Evolutionary conservation across 306 rosid species (phyloP), one percentile per base, ranked within the genome.

Genomic region (Pyrus betulifolia): DNA sequence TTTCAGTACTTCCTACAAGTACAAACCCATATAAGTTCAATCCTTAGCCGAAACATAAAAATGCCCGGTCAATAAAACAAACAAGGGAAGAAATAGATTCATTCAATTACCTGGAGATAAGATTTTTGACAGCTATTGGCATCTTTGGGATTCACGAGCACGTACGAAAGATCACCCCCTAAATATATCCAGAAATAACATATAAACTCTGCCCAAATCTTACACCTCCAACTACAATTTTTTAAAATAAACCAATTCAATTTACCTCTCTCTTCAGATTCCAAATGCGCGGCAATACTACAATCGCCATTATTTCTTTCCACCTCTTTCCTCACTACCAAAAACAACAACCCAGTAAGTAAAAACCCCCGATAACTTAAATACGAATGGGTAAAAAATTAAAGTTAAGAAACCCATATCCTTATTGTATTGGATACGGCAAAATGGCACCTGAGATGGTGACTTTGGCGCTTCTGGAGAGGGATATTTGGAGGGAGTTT

Each of bases 101-200:
- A 49, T 7, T 11, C 10, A 75, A 67, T 71, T 79, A 93, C 98
- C 97, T 91, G 91, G 67, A 91, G 89, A 84, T 88, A 82, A 42
- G 83, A 79, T 76, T 85, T 90, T 81, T 71, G 72, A 68, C 63
- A 38, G 54, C 55, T 55, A 44, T 86, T 87, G 35, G 57, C 75
- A 80, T 91, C 91, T 66, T 91, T 91, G 33, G 98, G 96, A 88
- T 85, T 93, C 78, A 85, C 79, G 46, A 93, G 88, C 84, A 88
- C 69, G 40, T 88, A 84, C 19, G 61, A 77, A 65, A 65, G 61
- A 60, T 79, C 77, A 1, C 13, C 62, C 51, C 38, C 94, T 89
- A 21, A 21, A 55, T 5, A 44, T 28, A 57, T 8, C 35, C 64
- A 65, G 30, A 72, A 60, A 63, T 70, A 59, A 71, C 27, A 55